Conservation (phyloP, 495 filamentous ascomycete species). For the Astrocystis sublimbata region DNA sequence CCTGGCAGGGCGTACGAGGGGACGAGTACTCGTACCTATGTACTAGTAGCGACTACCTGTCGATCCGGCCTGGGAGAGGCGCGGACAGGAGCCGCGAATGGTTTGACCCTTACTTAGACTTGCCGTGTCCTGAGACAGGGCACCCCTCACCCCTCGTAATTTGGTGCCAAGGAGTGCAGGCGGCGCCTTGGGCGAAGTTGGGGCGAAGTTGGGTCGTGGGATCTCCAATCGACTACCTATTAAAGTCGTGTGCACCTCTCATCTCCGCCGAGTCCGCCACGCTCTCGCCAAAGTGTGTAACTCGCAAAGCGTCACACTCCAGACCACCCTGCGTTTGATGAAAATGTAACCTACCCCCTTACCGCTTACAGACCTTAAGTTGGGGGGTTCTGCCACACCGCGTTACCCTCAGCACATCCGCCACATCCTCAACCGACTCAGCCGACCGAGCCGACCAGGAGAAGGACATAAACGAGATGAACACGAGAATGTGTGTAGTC, state of each 20-base stretch:
- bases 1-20: slow-evolving; percentile 6
- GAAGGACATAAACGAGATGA: too few relatives aligned
- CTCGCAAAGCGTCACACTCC: background rate
- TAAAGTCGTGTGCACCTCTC: background rate
- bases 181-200: too few relatives aligned
- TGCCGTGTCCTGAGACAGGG: background rate
- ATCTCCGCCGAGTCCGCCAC: slow-evolving; percentile 2
- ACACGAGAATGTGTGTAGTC: too few relatives aligned
- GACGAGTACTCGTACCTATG: too few relatives aligned
- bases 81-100: too few relatives aligned
- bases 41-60: too few relatives aligned
- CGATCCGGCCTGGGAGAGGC: slow-evolving; percentile 3
- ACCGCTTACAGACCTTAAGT: slow-evolving; percentile 3
- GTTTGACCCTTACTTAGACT: background rate
- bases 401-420: too few relatives aligned
- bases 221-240: slow-evolving; percentile 2
- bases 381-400: background rate
- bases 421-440: too few relatives aligned
- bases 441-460: too few relatives aligned
- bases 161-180: too few relatives aligned
- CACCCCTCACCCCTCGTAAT: slow-evolving; percentile 1
- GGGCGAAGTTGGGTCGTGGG: background rate
- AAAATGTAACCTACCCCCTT: slow-evolving; percentile 1
- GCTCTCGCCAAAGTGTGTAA: background rate
- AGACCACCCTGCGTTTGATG: background rate